A percentile compares a stretch with the other conserved stretches of the same genome.
These are phyloP conservation scores for Pisolithus microcarpus DNA, from an alignment of 768 basidiomycete genomes.

Conservation along the genomic window DNA sequence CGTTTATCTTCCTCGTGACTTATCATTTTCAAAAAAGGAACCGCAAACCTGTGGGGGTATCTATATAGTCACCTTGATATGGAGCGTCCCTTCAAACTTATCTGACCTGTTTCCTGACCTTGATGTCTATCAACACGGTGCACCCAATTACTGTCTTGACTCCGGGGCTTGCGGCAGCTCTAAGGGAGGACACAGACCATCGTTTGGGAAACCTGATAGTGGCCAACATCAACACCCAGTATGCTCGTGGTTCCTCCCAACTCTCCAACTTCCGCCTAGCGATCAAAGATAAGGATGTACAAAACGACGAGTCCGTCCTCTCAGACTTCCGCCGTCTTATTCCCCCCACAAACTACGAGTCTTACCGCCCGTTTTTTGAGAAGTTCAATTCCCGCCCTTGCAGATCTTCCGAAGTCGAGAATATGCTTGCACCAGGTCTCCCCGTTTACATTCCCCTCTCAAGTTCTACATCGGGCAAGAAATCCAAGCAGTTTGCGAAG, in stretches of 20 bases:
- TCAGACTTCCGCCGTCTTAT: not conserved
- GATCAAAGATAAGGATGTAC: not conserved
- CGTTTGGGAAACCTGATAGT: not conserved
- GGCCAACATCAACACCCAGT: not conserved
- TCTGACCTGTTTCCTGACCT: not conserved
- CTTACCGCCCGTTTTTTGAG: not conserved
- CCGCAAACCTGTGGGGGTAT: too few relatives aligned
- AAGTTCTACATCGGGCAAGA: not conserved
- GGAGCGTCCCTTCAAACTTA: not conserved
- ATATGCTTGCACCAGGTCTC: constrained; percentile 1
- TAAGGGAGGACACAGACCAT: not conserved
- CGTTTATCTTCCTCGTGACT: too few relatives aligned
- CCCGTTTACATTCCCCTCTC: not conserved
- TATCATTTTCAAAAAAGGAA: too few relatives aligned
- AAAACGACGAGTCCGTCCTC: not conserved
- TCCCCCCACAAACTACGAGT: not conserved
- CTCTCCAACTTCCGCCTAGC: not conserved
- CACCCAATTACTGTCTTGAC: too few relatives aligned
- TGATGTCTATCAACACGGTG: too few relatives aligned
- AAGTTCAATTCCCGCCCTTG: not conserved
- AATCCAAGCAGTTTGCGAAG: not conserved
- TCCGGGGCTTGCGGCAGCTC: too few relatives aligned
- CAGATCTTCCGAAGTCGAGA: not conserved
- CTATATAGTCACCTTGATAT: too few relatives aligned
- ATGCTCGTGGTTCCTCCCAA: not conserved